Evolutionary conservation across 495 filamentous ascomycete species (phyloP).

Genomic region (Cenococcum geophilum): DNA sequence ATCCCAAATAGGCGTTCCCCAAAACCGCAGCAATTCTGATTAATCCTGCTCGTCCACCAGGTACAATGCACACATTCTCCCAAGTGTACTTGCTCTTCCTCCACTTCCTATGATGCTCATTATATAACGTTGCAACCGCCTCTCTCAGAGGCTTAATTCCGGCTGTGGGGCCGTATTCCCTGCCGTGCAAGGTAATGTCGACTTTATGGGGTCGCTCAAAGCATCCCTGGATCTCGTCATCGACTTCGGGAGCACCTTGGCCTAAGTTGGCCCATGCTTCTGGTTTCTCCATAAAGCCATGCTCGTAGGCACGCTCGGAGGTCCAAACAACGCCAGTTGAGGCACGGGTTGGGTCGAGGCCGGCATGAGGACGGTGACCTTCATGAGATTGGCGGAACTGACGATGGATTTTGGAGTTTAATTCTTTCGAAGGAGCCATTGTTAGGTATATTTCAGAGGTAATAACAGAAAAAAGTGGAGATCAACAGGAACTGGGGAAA

Average conservation of each 20-base stretch:
- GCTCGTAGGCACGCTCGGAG: slow-evolving; percentile 40
- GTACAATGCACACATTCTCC: slow-evolving; percentile 97
- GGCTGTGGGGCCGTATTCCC: slow-evolving; percentile 90
- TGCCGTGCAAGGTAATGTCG: slow-evolving; percentile 64
- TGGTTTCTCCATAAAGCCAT: slow-evolving; percentile 64
- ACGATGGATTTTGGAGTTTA: slow-evolving; percentile 70
- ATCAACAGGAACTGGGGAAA: background rate
- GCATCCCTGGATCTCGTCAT: slow-evolving; percentile 84
- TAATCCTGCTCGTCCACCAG: slow-evolving; percentile 84
- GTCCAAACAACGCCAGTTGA: slow-evolving; percentile 44
- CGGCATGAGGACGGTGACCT: slow-evolving; percentile 82
- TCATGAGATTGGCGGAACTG: slow-evolving; percentile 83
- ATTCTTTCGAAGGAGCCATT: slow-evolving; percentile 46
- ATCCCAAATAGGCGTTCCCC: slow-evolving; percentile 79
- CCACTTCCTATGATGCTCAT: slow-evolving; percentile 81
- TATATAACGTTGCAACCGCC: slow-evolving; percentile 90
- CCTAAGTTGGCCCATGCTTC: slow-evolving; percentile 86
- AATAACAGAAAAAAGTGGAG: background rate
- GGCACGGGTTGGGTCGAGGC: slow-evolving; percentile 76
- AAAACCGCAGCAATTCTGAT: slow-evolving; percentile 92
- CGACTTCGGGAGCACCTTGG: slow-evolving; percentile 90
- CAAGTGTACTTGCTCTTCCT: slow-evolving; percentile 91
- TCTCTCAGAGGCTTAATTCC: slow-evolving; percentile 86
- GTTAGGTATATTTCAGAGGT: slow-evolving; percentile 2
- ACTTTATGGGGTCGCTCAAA: slow-evolving; percentile 81